Conservation (phyloP, 176 grass and related monocot genomes). For the Musa troglodytarum region DNA sequence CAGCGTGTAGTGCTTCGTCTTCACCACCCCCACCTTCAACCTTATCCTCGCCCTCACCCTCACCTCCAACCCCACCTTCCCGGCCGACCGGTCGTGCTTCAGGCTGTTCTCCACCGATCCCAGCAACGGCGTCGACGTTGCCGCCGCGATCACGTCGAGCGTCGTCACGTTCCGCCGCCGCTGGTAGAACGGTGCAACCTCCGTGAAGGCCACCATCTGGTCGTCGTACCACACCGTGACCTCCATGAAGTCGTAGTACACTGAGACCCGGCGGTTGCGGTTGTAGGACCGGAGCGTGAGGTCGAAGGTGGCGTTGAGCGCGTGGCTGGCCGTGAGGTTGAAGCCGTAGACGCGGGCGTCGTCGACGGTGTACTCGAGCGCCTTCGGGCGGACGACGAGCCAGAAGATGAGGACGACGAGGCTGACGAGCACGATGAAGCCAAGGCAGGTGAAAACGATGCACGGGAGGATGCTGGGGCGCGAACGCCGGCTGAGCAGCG, state of each 20-base stretch:
- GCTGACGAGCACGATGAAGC: slow-evolving; percentile 35
- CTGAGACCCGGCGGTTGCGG: slow-evolving; percentile 43
- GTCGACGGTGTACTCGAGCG: slow-evolving; percentile 54
- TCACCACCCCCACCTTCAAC: slow-evolving; percentile 55
- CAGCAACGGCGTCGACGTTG: slow-evolving; percentile 23
- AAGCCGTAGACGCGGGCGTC: slow-evolving; percentile 30
- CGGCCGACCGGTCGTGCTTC: slow-evolving; percentile 30
- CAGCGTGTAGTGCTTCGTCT: slow-evolving; percentile 48
- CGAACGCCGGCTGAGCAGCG: neutral
- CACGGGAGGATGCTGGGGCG: slow-evolving; percentile 33
- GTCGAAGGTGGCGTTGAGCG: slow-evolving; percentile 48
- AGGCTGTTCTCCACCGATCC: slow-evolving; percentile 25
- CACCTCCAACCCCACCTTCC: slow-evolving; percentile 62
- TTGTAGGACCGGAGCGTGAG: slow-evolving; percentile 58
- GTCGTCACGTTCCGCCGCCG: slow-evolving; percentile 39
- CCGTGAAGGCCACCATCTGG: slow-evolving; percentile 35
- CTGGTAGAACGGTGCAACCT: slow-evolving; percentile 57
- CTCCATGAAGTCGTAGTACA: slow-evolving; percentile 47
- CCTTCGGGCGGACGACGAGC: slow-evolving; percentile 56
- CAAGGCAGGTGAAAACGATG: slow-evolving; percentile 23
- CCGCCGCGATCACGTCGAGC: slow-evolving; percentile 30
- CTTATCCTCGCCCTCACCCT: slow-evolving; percentile 38
- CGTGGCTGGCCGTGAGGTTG: slow-evolving; percentile 40
- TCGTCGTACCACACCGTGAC: slow-evolving; percentile 48
- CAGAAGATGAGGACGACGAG: slow-evolving; percentile 57